A percentile compares a stretch with the other conserved stretches of the same genome.
Evolutionary conservation across 208 protist genomes (phyloP).

Genomic region (Leishmania martiniquensis): DNA sequence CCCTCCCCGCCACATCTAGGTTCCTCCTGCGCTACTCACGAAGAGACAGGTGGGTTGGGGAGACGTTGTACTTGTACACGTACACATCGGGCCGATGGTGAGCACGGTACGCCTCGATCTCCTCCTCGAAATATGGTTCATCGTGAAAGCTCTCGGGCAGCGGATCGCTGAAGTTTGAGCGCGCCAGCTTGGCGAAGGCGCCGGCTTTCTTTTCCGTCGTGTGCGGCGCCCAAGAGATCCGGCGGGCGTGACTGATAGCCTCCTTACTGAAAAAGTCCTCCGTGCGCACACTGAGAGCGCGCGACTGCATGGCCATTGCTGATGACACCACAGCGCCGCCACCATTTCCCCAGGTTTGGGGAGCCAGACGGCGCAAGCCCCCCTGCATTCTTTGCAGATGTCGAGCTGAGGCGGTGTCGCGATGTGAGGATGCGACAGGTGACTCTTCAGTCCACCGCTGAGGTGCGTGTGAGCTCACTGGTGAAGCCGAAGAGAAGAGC

Average conservation of each 20-base stretch:
- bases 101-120: constrained; percentile 86
- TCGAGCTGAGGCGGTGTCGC: neutral
- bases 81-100: constrained; percentile 88
- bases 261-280: constrained; percentile 93
- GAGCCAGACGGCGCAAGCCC: neutral
- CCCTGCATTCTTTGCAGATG: neutral
- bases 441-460: neutral
- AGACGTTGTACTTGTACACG: constrained; percentile 90
- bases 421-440: neutral
- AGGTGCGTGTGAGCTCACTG: neutral
- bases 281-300: constrained; percentile 73
- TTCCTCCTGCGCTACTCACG: constrained; percentile 44
- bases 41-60: constrained; percentile 85
- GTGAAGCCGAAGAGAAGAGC: neutral
- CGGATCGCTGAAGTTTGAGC: constrained; percentile 90
- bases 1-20: neutral
- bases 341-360: too few relatives aligned
- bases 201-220: constrained; percentile 92
- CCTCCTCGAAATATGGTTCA: constrained; percentile 89
- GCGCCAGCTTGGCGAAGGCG: constrained; percentile 84
- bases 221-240: constrained; percentile 91
- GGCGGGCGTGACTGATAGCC: constrained; percentile 84
- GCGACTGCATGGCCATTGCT: constrained; percentile 11
- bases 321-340: neutral
- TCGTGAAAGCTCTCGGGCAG: constrained; percentile 60